phyloP scores from a whole-genome alignment of 306 rosid genomes.

The Echinosophora koreensis region DNA sequence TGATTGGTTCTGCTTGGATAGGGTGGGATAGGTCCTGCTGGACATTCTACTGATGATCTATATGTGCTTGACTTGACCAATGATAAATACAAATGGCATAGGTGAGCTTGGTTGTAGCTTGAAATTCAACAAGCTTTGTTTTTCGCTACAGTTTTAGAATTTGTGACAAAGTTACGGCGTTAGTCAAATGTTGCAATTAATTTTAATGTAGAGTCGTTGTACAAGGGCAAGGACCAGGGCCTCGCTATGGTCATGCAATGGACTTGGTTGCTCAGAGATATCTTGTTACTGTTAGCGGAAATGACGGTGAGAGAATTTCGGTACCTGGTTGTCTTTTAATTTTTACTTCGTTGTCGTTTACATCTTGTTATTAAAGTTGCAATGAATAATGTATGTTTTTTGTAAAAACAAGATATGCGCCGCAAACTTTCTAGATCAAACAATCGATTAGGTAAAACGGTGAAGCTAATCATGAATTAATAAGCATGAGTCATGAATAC shows the following conservation, averaged over 20 bases:
- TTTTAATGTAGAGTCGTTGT: slow-evolving; percentile 82
- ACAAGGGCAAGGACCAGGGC: slow-evolving; percentile 99
- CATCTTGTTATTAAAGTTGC: slow-evolving; percentile 1
- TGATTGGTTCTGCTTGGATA: slow-evolving; percentile 57
- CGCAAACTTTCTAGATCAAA: not conserved
- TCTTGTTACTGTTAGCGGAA: slow-evolving; percentile 94
- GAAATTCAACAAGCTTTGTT: slow-evolving; percentile 28
- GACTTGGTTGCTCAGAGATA: slow-evolving; percentile 99
- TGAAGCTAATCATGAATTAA: slow-evolving; percentile 33
- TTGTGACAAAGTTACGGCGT: slow-evolving; percentile 20
- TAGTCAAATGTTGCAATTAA: slow-evolving; percentile 37
- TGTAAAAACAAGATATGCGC: slow-evolving; percentile 11
- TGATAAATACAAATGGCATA: slow-evolving; percentile 97
- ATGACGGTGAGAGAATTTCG: slow-evolving; percentile 79
- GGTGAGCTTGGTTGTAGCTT: slow-evolving; percentile 61
- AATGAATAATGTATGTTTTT: not conserved
- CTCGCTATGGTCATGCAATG: slow-evolving; percentile 99
- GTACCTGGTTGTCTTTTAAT: not conserved
- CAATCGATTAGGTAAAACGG: slow-evolving; percentile 16
- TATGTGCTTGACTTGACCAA: slow-evolving; percentile 90
- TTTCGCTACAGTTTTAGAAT: slow-evolving; percentile 31
- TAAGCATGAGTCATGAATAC: slow-evolving; percentile 26
- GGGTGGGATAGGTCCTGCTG: slow-evolving; percentile 99
- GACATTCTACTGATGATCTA: slow-evolving; percentile 96
- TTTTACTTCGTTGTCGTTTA: not conserved